Percentiles rank a stretch among this genome's conserved stretches.
phyloP scores from a whole-genome alignment of 192 early-diverging fungal genomes.

The Chytriomyces confervae region DNA sequence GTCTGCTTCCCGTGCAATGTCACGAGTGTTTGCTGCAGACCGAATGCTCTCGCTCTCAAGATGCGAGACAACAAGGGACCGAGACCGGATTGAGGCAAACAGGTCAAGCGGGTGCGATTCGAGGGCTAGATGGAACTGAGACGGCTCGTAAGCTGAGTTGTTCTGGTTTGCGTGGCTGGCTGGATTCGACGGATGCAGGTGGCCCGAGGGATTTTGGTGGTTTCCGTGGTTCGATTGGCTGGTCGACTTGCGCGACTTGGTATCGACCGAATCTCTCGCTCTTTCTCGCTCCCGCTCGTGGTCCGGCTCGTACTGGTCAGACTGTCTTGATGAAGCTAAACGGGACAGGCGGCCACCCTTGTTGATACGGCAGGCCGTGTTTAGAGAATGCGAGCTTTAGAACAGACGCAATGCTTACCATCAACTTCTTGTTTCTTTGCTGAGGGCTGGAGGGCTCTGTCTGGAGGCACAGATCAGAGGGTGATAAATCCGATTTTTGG shows the following conservation, averaged over 20 bases:
- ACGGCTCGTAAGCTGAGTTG: no score
- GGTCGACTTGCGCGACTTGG: not conserved
- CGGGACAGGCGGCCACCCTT: constrained; percentile 1
- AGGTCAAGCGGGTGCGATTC: not conserved
- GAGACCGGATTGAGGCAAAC: not conserved
- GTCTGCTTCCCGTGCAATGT: not conserved
- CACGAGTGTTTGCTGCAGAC: no score
- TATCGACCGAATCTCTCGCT: not conserved
- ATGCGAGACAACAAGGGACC: not conserved
- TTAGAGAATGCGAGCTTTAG: not conserved
- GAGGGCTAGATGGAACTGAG: not conserved
- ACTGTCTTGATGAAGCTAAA: not conserved
- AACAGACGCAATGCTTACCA: not conserved
- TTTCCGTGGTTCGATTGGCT: not conserved
- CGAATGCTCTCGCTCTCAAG: not conserved
- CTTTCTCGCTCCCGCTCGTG: not conserved
- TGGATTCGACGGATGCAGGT: not conserved
- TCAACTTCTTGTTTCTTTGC: not conserved
- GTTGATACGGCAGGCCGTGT: not conserved
- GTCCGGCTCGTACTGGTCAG: not conserved
- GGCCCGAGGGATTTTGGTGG: not conserved
- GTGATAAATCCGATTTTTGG: no score
- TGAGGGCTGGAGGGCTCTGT: no score
- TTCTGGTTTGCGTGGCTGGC: not conserved
- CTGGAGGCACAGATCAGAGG: no score